Evolutionary conservation across 352 stramenopile genomes (phyloP), one percentile per base, ranked within the genome.

Genomic region (Phytophthora syringae): DNA sequence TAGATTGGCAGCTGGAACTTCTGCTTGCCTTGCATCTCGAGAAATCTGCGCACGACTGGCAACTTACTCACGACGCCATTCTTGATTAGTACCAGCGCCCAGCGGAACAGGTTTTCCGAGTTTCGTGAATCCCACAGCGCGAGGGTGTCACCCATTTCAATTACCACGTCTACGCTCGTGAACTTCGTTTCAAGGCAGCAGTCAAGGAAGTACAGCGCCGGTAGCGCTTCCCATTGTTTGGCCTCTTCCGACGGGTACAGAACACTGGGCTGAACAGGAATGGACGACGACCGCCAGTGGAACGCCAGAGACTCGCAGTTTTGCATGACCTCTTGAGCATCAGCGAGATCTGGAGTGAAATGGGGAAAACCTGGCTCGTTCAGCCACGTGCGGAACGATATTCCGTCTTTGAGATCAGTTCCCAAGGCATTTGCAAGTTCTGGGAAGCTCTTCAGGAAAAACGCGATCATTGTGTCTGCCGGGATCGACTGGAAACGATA

Each of bases 1-100:
- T 89, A 93, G 36, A 90, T 61, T 50, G 84, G 84, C 21, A 93
- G 80, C 63, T 90, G 82, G 64, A 92, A 92, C 56, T 93, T 93
- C 36, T 93, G 84, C 56, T 93, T 93, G 56, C 84, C 82, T 54
- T 93, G 84, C 52, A 84, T 76, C 40, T 79, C 68, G 25, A 93
- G 58, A 49, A 93, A 93, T 32, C 59, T 60, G 25, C 51, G 63
- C 15, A 93, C 82, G 58, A 79, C 72, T 7, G 67, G 59, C 32
- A 88, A 43, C 25, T 81, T 82, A 40, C 50, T 63, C 24, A 77
- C 32, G 43, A 90, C 77, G 1, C 47, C 40, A 64, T 93, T 91
- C 57, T 79, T 88, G 67, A 92, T 82, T 40, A 93, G 68, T 15
- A 92, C 58, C 37, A 81, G 67, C 6, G 80, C 70, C 82, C 82